Base-by-base conservation (phyloP, 192 early-diverging fungal genomes). In the Pilobolus umbonatus region DNA sequence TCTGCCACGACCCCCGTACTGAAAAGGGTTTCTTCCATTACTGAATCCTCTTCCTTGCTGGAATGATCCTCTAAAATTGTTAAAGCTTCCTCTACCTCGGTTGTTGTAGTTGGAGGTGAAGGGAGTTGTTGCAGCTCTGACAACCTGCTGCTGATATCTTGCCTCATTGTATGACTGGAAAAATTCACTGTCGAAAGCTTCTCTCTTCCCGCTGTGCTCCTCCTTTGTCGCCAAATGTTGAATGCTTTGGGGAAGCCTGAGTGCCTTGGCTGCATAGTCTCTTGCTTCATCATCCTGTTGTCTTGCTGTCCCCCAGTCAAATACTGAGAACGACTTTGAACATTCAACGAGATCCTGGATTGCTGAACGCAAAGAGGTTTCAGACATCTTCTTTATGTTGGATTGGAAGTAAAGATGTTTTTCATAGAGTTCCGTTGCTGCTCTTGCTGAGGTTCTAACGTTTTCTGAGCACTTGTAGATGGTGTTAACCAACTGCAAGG, bases 371-470 rank as follows among this genome's bases (percentile, higher is more conserved):
- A 5, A 36, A 36, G 5, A 36, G 35, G 5, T 36, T 8, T 8
- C 11, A 11, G 35, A 11, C 35, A 8, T 36, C 35, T 36, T 36
- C 35, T 36, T 36, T 36, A 8, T 11, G 5, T 11, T 11, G 5
- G 35, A 36, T 36, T 36, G 35, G 35, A 36, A 8, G 35, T 8
- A 8, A 11, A 11, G 11, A n/a, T 24, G 43, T 21, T 45, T n/a
- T 45, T 45, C 43, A 21, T 24, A 45, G 22, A 45, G 6, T 45
- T 45, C 43, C 6, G 43, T 45, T 45, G 43, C 43, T 45, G 43
- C 43, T 45, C 43, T 11, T 22, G 19, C 43, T 8, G 19, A 22
- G n/a, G 24, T 2, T 3, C 43, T 6, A 9, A n/a, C 24, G n/a
- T 15, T 45, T 24, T 45, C 43, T 45, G 43, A 17, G 2, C 43